phyloP scores from a whole-genome alignment of 2,329 filamentous ascomycete genomes.

The Colletotrichum viniferum region DNA sequence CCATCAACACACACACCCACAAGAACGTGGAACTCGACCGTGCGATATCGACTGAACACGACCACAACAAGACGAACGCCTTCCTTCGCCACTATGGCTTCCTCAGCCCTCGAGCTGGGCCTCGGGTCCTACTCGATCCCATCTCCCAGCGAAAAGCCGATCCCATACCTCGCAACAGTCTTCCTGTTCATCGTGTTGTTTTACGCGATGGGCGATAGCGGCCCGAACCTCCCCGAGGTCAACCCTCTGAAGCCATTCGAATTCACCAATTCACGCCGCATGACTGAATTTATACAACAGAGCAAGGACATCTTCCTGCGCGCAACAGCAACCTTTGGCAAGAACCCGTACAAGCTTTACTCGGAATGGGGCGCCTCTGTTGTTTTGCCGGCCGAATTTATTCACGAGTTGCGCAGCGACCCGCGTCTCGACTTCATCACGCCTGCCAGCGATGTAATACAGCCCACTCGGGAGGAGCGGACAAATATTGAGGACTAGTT shows the following conservation, averaged over 20 bases:
- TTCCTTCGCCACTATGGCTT: neutral
- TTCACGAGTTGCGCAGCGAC: constrained; percentile 1
- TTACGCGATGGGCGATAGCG: neutral
- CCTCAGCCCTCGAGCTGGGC: neutral
- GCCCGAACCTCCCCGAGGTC: neutral
- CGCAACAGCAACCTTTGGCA: neutral
- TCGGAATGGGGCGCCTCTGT: constrained; percentile 1
- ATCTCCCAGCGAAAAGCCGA: neutral
- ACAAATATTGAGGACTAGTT: neutral
- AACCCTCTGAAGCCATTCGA: neutral
- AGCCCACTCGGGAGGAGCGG: neutral
- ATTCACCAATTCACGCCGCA: neutral
- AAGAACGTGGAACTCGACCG: neutral
- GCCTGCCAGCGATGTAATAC: neutral
- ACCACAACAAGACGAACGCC: neutral
- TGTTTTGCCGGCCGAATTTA: neutral
- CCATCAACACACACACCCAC: neutral
- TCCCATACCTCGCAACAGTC: neutral
- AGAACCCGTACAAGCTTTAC: neutral
- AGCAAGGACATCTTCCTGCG: neutral
- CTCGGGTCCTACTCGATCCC: neutral
- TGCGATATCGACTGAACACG: neutral
- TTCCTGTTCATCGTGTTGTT: neutral
- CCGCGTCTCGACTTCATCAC: neutral
- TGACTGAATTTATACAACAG: neutral